Conservation (phyloP, 2,329 filamentous ascomycete species). For the Alternaria ethzedia region DNA sequence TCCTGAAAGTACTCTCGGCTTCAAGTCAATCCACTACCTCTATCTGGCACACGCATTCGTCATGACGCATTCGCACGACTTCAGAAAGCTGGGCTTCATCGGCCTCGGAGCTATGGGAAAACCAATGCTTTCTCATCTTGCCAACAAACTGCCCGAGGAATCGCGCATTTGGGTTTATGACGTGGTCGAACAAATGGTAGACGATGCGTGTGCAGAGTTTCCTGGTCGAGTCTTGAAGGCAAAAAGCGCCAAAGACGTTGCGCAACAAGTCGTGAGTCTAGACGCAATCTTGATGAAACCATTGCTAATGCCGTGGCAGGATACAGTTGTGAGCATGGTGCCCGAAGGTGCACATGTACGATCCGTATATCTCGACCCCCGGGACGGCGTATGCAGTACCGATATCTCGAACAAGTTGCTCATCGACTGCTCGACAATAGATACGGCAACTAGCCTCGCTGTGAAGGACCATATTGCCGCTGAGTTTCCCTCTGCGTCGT, state of each 20-base stretch:
- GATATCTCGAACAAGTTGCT: constrained; percentile 55
- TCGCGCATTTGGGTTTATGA: constrained; percentile 59
- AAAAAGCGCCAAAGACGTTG: constrained; percentile 56
- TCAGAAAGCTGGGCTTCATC: constrained; percentile 56
- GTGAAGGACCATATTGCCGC: constrained; percentile 51
- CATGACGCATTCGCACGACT: constrained; percentile 30
- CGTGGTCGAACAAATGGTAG: constrained; percentile 52
- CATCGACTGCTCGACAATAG: constrained; percentile 64
- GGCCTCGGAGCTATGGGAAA: constrained; percentile 63
- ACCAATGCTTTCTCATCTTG: constrained; percentile 60
- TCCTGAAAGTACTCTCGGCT: neutral
- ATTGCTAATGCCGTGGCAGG: constrained; percentile 43
- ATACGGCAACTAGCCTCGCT: constrained; percentile 58
- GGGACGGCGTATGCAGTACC: constrained; percentile 52
- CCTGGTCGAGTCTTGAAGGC: constrained; percentile 49
- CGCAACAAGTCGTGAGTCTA: constrained; percentile 55
- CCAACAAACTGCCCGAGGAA: constrained; percentile 53
- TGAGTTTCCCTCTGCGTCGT: constrained; percentile 51
- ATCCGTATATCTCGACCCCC: constrained; percentile 57
- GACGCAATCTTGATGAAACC: too few relatives aligned
- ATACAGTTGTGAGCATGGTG: constrained; percentile 61
- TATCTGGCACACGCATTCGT: neutral
- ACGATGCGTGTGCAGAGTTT: constrained; percentile 52
- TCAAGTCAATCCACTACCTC: neutral
- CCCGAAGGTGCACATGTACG: constrained; percentile 61